Conservation (phyloP, 345 rosid genomes). For the Eucalyptus globulus region DNA sequence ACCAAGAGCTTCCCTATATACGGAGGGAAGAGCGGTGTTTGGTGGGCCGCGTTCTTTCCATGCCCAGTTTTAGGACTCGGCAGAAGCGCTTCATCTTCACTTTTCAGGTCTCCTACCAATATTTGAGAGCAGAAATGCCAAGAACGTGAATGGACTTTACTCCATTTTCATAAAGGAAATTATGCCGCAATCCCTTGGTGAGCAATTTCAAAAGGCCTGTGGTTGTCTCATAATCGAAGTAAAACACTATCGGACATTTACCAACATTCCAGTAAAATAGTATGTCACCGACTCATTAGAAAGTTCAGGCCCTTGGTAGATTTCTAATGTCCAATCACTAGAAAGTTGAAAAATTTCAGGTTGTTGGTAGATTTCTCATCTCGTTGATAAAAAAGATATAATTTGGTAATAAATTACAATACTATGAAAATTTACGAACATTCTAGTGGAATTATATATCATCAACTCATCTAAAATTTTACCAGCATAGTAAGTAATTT, state of each 20-base stretch:
- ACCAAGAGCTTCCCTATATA: conserved; percentile 49
- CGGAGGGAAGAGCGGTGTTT: conserved; percentile 19
- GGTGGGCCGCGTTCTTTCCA: conserved; percentile 71
- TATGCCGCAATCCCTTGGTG: background rate
- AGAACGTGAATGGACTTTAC: background rate
- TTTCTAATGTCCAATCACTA: background rate
- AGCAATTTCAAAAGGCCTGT: background rate
- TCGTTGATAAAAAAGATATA: background rate
- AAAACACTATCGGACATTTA: background rate
- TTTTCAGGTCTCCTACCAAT: background rate
- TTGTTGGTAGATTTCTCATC: background rate
- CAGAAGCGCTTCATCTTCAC: background rate
- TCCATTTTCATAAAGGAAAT: background rate
- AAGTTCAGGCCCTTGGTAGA: background rate
- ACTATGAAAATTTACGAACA: background rate
- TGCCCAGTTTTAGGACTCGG: conserved; percentile 1
- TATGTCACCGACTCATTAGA: background rate
- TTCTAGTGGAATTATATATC: background rate
- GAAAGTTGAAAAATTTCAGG: background rate
- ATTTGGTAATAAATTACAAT: background rate
- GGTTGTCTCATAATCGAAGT: background rate
- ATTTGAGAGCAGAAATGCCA: background rate
- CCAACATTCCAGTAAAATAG: background rate
- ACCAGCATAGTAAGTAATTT: background rate
- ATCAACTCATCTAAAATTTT: background rate